phyloP scores from a whole-genome alignment of 257 asterid genomes.

The Ballota nigra region DNA sequence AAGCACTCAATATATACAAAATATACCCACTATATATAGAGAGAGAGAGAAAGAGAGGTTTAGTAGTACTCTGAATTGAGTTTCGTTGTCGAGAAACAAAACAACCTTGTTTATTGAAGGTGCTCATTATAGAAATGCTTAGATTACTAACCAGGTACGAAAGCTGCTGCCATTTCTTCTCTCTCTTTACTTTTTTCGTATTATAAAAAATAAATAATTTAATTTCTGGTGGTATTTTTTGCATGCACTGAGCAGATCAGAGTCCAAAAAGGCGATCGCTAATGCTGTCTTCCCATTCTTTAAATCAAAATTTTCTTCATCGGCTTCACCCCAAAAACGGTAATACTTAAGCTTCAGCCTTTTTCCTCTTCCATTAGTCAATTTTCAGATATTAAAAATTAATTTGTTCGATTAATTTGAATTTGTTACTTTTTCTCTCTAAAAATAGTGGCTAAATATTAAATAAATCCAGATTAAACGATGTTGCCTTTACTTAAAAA shows the following conservation, averaged over 20 bases:
- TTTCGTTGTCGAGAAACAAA: background rate
- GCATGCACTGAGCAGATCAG: conserved; percentile 24
- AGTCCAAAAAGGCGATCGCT: background rate
- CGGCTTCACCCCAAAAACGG: conserved; percentile 11
- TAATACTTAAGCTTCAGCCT: background rate
- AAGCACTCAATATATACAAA: background rate
- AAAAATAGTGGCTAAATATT: no score
- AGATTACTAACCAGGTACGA: conserved; percentile 24
- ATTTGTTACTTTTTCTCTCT: background rate
- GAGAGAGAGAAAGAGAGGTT: background rate
- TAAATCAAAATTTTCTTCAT: conserved; percentile 8
- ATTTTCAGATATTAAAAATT: background rate
- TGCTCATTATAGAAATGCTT: conserved; percentile 23
- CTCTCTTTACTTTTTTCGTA: background rate
- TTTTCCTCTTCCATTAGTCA: no score
- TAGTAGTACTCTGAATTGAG: background rate
- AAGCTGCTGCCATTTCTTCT: no score
- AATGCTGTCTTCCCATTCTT: background rate
- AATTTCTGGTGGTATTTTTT: background rate
- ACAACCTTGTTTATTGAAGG: background rate
- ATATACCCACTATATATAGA: background rate
- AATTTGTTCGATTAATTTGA: background rate
- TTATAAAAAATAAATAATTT: background rate
- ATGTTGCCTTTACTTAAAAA: background rate
- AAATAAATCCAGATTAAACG: no score